A percentile compares a stretch with the other conserved stretches of the same genome.
Conservation (phyloP, 495 filamentous ascomycete genomes). For the Penicillium crystallinum region DNA sequence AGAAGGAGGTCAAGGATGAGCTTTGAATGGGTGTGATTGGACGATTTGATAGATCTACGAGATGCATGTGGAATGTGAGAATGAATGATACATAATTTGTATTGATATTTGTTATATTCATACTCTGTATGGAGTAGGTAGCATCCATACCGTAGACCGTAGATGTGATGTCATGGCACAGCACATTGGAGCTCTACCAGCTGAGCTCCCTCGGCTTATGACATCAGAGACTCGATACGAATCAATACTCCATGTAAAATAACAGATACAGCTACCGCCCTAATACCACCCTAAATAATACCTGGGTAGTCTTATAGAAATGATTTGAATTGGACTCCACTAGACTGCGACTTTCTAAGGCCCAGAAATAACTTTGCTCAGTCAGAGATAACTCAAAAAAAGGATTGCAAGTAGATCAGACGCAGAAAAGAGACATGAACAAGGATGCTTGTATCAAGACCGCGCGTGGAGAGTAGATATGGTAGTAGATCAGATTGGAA, state of each 20-base stretch:
- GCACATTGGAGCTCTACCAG: background rate
- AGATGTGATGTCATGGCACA: background rate
- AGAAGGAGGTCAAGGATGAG: constrained; percentile 37
- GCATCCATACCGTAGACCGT: background rate
- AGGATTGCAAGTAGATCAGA: background rate
- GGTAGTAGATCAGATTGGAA: constrained; percentile 6
- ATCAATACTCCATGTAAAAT: background rate
- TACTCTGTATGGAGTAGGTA: no score
- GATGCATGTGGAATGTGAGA: constrained; percentile 13
- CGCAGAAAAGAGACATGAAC: constrained; percentile 6
- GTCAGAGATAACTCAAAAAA: background rate
- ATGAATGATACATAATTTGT: constrained; percentile 1
- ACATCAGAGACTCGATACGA: background rate
- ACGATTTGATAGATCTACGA: constrained; percentile 11
- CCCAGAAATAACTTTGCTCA: constrained; percentile 10
- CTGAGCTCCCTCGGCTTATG: background rate
- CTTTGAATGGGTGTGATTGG: constrained; percentile 28
- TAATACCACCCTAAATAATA: no score
- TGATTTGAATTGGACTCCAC: constrained; percentile 10
- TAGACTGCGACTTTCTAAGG: constrained; percentile 18
- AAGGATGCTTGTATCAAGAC: constrained; percentile 5
- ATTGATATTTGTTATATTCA: no score
- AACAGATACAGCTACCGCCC: no score
- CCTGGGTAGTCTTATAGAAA: background rate
- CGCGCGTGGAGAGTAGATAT: background rate